Evolutionary conservation across 1,284 basidiomycete species (phyloP).

Genomic region (Inonotus obliquus): DNA sequence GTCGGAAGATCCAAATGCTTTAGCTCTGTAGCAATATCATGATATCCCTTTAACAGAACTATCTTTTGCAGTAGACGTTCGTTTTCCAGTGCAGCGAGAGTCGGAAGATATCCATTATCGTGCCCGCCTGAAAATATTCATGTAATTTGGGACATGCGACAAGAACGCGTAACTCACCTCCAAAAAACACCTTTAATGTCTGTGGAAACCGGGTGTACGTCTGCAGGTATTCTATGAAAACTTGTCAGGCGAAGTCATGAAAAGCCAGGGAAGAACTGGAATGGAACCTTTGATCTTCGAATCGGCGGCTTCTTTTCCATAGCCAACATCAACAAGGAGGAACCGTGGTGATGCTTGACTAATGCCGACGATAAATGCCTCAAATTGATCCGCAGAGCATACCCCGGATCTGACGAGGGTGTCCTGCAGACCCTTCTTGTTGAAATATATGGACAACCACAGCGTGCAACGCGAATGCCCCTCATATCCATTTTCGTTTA

Average conservation of each 20-base stretch:
- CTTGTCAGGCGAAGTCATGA: background rate
- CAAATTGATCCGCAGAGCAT: slow-evolving; percentile 60
- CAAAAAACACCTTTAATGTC: slow-evolving; percentile 68
- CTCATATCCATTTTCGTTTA: slow-evolving; percentile 33
- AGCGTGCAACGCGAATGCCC: slow-evolving; percentile 48
- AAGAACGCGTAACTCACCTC: slow-evolving; percentile 39
- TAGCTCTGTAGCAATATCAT: slow-evolving; percentile 41
- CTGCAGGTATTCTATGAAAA: slow-evolving; percentile 58
- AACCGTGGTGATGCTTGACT: slow-evolving; percentile 67
- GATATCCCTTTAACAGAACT: slow-evolving; percentile 50
- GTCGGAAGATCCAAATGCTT: slow-evolving; percentile 48
- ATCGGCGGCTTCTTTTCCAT: slow-evolving; percentile 57
- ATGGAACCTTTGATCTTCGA: slow-evolving; percentile 67
- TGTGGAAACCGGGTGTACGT: slow-evolving; percentile 73
- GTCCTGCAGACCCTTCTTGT: slow-evolving; percentile 50
- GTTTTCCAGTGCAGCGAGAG: slow-evolving; percentile 47
- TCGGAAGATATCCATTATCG: slow-evolving; percentile 42
- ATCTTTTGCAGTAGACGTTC: slow-evolving; percentile 66
- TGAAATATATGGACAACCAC: slow-evolving; percentile 69
- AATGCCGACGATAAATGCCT: slow-evolving; percentile 64
- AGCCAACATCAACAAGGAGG: slow-evolving; percentile 66
- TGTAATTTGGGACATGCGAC: background rate
- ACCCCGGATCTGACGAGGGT: slow-evolving; percentile 45
- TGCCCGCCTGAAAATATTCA: slow-evolving; percentile 30
- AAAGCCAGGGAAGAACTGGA: slow-evolving; percentile 6